phyloP scores from a whole-genome alignment of 768 basidiomycete species.

The Fibroporia radiculosa region DNA sequence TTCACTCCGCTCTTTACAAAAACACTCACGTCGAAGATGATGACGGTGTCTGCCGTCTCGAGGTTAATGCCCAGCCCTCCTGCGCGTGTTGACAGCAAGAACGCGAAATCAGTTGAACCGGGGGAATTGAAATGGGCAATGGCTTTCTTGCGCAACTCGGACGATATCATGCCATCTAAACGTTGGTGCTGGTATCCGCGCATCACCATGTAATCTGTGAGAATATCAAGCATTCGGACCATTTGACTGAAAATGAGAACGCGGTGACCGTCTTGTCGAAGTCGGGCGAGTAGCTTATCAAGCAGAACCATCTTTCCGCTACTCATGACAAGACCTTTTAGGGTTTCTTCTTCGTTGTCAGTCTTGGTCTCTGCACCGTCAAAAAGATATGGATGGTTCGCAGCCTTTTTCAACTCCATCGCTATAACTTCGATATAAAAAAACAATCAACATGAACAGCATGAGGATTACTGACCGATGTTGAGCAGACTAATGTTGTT shows the following conservation, averaged over 20 bases:
- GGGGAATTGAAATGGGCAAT: slow-evolving; percentile 97
- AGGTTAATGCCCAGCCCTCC: slow-evolving; percentile 98
- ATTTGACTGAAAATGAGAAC: slow-evolving; percentile 99
- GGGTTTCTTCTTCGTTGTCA: slow-evolving; percentile 66
- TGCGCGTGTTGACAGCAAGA: slow-evolving; percentile 92
- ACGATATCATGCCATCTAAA: slow-evolving; percentile 91
- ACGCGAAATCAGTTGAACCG: slow-evolving; percentile 92
- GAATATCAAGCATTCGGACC: slow-evolving; percentile 97
- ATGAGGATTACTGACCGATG: slow-evolving; percentile 49
- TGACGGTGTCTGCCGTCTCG: slow-evolving; percentile 97
- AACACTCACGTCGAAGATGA: slow-evolving; percentile 88
- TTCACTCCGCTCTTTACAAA: neutral
- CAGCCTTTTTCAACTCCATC: slow-evolving; percentile 98
- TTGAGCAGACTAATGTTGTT: slow-evolving; percentile 94
- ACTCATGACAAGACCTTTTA: slow-evolving; percentile 97
- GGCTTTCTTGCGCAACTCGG: slow-evolving; percentile 87
- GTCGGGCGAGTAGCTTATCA: slow-evolving; percentile 88
- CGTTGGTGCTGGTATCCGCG: slow-evolving; percentile 91
- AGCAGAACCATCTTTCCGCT: slow-evolving; percentile 98
- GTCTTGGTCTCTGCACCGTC: slow-evolving; percentile 81
- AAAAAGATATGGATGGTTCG: slow-evolving; percentile 96
- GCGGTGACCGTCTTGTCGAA: slow-evolving; percentile 89
- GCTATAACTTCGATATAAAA: slow-evolving; percentile 36
- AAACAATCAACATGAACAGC: neutral
- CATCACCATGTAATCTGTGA: slow-evolving; percentile 92